Percentiles rank a stretch among this genome's conserved stretches.
phyloP scores from a whole-genome alignment of 2,329 filamentous ascomycete species.

The Pyrenophora graminea region DNA sequence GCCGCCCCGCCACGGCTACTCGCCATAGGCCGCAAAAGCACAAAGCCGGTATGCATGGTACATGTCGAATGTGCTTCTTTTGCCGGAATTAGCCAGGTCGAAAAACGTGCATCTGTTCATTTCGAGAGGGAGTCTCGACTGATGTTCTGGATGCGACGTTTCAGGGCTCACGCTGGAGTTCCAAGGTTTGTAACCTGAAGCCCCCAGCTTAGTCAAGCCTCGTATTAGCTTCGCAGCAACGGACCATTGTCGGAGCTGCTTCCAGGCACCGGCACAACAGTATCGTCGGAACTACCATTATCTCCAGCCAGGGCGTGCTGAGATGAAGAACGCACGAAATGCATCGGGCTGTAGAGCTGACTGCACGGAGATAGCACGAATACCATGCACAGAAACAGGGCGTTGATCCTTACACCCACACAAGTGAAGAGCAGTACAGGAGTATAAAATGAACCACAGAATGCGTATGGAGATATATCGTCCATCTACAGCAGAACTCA shows the following conservation, averaged over 20 bases:
- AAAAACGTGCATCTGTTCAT: neutral
- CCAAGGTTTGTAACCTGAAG: neutral
- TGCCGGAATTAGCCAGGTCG: constrained; percentile 7
- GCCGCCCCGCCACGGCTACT: constrained; percentile 15
- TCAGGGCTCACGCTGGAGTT: constrained; percentile 1
- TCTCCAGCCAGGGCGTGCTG: neutral
- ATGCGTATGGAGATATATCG: no score
- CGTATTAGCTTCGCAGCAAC: constrained; percentile 1
- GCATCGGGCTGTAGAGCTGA: neutral
- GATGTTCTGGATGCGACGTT: constrained; percentile 1
- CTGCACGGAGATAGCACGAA: no score
- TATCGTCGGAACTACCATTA: neutral
- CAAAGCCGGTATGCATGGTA: constrained; percentile 13
- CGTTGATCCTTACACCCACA: no score
- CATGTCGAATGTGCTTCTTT: neutral
- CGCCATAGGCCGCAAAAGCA: constrained; percentile 19
- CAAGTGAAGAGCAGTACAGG: no score
- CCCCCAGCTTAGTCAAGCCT: constrained; percentile 14
- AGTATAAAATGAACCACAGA: no score
- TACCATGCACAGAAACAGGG: no score
- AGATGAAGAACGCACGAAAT: neutral
- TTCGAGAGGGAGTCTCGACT: neutral
- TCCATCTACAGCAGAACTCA: neutral
- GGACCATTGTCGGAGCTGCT: constrained; percentile 14
- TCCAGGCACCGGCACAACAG: neutral